phyloP scores from a whole-genome alignment of 179 eudicot genomes.

The Beta corolliflora region DNA sequence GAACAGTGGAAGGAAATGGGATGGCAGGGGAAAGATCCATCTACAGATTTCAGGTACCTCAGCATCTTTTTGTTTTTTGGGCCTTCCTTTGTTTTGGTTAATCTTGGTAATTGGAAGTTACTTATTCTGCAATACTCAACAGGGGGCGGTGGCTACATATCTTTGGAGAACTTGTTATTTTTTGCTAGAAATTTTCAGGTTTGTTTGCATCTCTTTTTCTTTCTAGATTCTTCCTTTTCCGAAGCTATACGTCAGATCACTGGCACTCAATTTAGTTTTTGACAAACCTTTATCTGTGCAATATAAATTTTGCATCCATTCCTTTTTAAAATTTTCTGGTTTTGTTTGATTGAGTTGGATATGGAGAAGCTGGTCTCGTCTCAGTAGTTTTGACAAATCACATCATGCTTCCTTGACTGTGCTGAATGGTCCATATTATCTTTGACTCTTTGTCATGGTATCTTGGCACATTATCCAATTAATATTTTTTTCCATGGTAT shows the following conservation, averaged over 20 bases:
- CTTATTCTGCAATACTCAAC: slow-evolving; percentile 22
- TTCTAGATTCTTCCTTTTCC: background rate
- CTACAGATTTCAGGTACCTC: slow-evolving; percentile 83
- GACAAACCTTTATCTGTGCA: background rate
- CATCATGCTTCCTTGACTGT: no score
- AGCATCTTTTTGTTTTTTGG: slow-evolving; percentile 7
- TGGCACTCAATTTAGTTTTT: background rate
- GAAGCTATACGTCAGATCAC: background rate
- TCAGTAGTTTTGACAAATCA: background rate
- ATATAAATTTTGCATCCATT: background rate
- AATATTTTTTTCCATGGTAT: no score
- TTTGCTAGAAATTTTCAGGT: slow-evolving; percentile 77
- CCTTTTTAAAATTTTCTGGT: background rate
- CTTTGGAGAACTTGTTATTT: slow-evolving; percentile 73
- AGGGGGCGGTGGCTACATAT: slow-evolving; percentile 93
- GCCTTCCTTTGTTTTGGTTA: slow-evolving; percentile 7
- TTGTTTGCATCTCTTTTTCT: slow-evolving; percentile 22
- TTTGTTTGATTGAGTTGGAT: background rate
- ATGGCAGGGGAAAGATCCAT: slow-evolving; percentile 99
- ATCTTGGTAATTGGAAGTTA: slow-evolving; percentile 9
- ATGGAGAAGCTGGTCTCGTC: background rate
- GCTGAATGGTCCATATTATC: background rate
- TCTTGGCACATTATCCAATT: background rate
- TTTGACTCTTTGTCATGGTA: background rate
- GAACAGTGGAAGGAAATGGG: slow-evolving; percentile 99